Base-by-base conservation (phyloP, 2,329 filamentous ascomycete species). In the Paraconiothyrium sp. region DNA sequence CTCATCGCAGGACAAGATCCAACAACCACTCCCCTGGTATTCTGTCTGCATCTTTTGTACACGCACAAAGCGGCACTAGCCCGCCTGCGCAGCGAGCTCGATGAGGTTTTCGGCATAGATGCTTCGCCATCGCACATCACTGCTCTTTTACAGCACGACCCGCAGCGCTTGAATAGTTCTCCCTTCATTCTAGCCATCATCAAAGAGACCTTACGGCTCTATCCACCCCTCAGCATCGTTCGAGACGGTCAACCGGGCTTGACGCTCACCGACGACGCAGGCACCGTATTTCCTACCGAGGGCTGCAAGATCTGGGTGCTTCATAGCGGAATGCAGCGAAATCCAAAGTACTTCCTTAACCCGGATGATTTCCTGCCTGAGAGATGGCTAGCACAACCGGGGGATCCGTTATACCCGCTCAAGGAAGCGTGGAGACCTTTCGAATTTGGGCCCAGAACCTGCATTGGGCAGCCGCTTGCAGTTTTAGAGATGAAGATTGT, bases 401-500 rank as follows among this genome's bases (percentile, higher is more conserved):
- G 60, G 16, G 61, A 70, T 11, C 59, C 34, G 1, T 59, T 66
- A n/a, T 60, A 54, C 58, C 34, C 66, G 1, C 61, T 54, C n/a
- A 47, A 60, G 4, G 54, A 39, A 60, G 49, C 32, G 16, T 79
- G 65, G 62, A 64, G 75, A 22, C 65, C 78, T 0, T 82, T 82
- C 60, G 76, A 80, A 50, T 62, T 68, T 3, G 80, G 80, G 1
- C 71, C 71, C 2, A 64, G 79, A 4, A 71, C 68, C 4, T 82
- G 80, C 57, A 70, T 78, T 34, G 79, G 79, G 0, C 74, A 79
- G 65, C 71, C 73, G 27, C 63, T 82, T 41, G 78, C 77, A 0
- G 67, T 73, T 61, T 63, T 74, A 14, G 77, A 81, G 64, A 58
- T 81, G 34, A 74, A 72, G 56, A 61, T 79, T 11, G 66, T 58